Conservation (phyloP, 768 basidiomycete genomes). For the Gymnopilus junonius region DNA sequence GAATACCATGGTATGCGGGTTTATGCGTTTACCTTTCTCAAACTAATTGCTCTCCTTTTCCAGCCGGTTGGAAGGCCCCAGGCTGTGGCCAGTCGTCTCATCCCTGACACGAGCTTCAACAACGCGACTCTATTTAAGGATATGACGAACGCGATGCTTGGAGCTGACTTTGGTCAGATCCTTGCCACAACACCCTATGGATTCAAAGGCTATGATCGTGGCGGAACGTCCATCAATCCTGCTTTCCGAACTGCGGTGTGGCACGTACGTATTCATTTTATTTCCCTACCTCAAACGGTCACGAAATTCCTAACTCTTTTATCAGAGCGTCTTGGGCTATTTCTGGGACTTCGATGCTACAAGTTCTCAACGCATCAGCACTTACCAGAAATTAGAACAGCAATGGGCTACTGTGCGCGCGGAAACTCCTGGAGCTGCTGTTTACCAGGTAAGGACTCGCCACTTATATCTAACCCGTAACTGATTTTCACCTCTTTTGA, state of each 20-base stretch:
- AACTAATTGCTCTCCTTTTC: background rate
- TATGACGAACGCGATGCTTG: conserved; percentile 21
- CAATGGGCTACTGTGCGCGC: conserved; percentile 18
- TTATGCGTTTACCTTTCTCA: background rate
- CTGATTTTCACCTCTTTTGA: background rate
- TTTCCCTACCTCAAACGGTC: too few relatives aligned
- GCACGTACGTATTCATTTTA: conserved; percentile 13
- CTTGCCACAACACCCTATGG: conserved; percentile 18
- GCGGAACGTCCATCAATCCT: conserved; percentile 22
- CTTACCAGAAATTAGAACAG: conserved; percentile 15
- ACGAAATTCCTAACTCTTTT: background rate
- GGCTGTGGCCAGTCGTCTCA: conserved; percentile 19
- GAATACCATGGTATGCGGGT: conserved; percentile 17
- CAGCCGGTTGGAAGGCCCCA: conserved; percentile 24
- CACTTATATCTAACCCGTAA: background rate
- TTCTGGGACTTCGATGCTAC: conserved; percentile 23
- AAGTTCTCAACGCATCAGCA: conserved; percentile 7
- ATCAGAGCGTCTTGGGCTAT: conserved; percentile 17
- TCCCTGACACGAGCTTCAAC: conserved; percentile 10
- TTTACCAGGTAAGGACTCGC: conserved; percentile 14
- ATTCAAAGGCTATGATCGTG: conserved; percentile 19
- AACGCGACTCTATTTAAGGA: conserved; percentile 19
- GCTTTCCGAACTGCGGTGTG: conserved; percentile 22
- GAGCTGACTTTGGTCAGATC: conserved; percentile 25
- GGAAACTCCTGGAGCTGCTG: conserved; percentile 15